These are phyloP conservation scores for Rhizopogon vulgaris DNA, from an alignment of 768 basidiomycete species.

Conservation along the genomic window DNA sequence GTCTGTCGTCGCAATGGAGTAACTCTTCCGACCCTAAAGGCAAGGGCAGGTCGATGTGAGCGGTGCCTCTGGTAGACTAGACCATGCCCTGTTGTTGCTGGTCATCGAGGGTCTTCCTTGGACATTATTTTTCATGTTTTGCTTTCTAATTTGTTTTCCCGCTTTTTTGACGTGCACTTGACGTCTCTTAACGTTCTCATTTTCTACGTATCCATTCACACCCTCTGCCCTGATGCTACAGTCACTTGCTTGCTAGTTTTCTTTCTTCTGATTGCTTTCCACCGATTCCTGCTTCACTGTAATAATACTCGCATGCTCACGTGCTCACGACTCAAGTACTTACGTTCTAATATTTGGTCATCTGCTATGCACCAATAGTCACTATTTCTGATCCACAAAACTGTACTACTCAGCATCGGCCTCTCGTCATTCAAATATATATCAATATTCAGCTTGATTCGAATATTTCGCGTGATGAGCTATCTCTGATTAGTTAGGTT, in stretches of 20 bases:
- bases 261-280: not conserved
- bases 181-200: not conserved
- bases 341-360: not conserved
- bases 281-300: not conserved
- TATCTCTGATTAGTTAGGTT: too few relatives aligned
- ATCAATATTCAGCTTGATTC: not conserved
- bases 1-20: slow-evolving; percentile 18
- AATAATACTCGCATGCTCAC: not conserved
- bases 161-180: slow-evolving; percentile 1
- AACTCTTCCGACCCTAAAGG: slow-evolving; percentile 5
- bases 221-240: not conserved
- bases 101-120: not conserved
- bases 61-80: not conserved
- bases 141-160: not conserved
- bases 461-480: not conserved
- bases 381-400: not conserved
- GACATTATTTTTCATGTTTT: not conserved
- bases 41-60: slow-evolving; percentile 5
- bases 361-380: not conserved
- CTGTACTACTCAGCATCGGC: not conserved
- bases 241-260: not conserved
- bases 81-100: not conserved
- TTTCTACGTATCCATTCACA: not conserved
- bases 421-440: not conserved
- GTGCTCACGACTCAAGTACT: not conserved